Percentiles rank a stretch among this genome's conserved stretches.
Conservation (phyloP, 805 yeast genomes). For the Candida ipomoeae region DNA sequence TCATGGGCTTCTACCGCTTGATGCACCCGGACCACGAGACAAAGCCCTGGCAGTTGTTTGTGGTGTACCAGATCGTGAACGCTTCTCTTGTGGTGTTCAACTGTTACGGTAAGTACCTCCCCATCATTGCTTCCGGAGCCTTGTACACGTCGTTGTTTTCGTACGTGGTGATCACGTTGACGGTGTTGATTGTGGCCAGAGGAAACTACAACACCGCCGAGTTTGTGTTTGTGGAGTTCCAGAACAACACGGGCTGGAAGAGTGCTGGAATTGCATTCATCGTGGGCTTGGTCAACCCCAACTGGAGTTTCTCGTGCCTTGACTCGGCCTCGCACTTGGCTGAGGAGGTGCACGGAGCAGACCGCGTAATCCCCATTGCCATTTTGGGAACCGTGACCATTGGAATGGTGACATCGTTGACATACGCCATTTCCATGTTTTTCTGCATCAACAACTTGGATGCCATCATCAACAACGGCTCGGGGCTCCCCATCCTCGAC, state of each 20-base stretch:
- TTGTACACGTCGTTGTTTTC: constrained; percentile 34
- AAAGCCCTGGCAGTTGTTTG: constrained; percentile 35
- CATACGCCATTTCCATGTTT: constrained; percentile 39
- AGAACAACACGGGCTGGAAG: constrained; percentile 24
- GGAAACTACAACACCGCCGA: constrained; percentile 32
- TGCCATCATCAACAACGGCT: constrained; percentile 23
- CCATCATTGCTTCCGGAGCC: constrained; percentile 31
- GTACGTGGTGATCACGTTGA: constrained; percentile 32
- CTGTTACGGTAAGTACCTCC: constrained; percentile 35
- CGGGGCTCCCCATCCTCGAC: constrained; percentile 40
- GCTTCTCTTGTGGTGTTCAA: constrained; percentile 30
- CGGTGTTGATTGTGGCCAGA: constrained; percentile 36
- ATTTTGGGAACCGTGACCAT: constrained; percentile 39
- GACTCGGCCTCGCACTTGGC: constrained; percentile 42
- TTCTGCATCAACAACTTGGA: constrained; percentile 33
- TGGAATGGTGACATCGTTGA: constrained; percentile 37
- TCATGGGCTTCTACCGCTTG: constrained; percentile 37
- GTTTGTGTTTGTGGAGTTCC: constrained; percentile 23
- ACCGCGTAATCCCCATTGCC: constrained; percentile 37
- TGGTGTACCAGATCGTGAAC: constrained; percentile 35
- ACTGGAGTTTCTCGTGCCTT: constrained; percentile 33
- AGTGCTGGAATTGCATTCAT: constrained; percentile 19
- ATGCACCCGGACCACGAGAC: constrained; percentile 31
- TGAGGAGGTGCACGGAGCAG: constrained; percentile 38
- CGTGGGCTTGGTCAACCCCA: constrained; percentile 21